Percentiles rank a stretch among this genome's conserved stretches.
Conservation (phyloP, 2,329 filamentous ascomycete species). For the Phaeosphaeriaceae sp. region DNA sequence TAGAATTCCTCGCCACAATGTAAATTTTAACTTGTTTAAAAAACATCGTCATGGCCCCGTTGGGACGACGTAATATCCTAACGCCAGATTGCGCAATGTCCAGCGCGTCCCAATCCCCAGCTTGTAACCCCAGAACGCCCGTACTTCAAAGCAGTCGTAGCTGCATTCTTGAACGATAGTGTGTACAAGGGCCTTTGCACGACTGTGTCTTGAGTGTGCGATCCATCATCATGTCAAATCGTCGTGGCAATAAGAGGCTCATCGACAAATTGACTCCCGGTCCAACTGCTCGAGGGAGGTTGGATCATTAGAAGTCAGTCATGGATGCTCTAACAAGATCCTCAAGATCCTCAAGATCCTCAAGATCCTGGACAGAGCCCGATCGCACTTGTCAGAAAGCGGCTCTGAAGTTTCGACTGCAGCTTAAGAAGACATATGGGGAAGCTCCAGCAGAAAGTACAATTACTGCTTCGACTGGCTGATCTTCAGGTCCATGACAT, state of each 20-base stretch:
- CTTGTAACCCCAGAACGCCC: background rate
- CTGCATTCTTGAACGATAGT: background rate
- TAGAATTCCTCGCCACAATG: background rate
- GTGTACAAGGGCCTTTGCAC: background rate
- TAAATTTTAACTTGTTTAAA: background rate
- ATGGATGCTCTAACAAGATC: no score
- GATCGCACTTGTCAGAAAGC: no score
- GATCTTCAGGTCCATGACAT: slow-evolving; percentile 51
- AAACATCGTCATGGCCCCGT: background rate
- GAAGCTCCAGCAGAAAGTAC: no score
- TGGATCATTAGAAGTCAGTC: no score
- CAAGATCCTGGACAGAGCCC: no score
- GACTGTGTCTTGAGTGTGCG: background rate
- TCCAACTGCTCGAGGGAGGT: no score
- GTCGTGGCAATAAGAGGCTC: no score
- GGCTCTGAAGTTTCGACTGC: no score
- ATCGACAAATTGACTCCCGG: no score
- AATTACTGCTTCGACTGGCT: slow-evolving; percentile 32
- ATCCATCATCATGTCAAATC: background rate
- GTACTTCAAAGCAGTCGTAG: background rate
- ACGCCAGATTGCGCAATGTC: background rate
- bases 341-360: no score
- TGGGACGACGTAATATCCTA: background rate
- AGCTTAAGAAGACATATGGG: no score
- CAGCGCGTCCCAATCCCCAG: background rate